phyloP scores from a whole-genome alignment of 2,329 filamentous ascomycete genomes.

The Aspergillus sp. region DNA sequence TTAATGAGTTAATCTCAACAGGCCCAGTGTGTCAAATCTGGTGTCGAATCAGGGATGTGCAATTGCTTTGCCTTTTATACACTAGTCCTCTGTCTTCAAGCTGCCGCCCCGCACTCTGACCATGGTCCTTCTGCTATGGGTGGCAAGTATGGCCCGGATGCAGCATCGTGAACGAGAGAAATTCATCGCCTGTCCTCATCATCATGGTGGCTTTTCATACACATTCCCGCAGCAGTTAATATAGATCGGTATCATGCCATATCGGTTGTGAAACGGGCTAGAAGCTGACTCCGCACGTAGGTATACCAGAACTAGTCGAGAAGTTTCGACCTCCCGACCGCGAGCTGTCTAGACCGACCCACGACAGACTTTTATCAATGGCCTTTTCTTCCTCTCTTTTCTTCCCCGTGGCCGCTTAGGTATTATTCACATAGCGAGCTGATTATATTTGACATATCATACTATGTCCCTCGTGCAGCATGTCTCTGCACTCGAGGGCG shows the following conservation, averaged over 20 bases:
- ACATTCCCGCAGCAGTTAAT: background rate
- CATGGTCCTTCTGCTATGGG: no score
- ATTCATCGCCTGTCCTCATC: background rate
- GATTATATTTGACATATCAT: background rate
- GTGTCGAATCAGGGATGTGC: no score
- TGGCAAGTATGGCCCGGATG: no score
- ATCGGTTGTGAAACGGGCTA: background rate
- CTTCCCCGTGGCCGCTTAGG: background rate
- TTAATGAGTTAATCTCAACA: background rate
- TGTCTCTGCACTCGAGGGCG: constrained; percentile 51
- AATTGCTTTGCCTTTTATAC: no score
- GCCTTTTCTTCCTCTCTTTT: background rate
- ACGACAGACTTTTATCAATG: background rate
- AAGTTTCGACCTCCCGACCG: background rate
- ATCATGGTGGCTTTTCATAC: background rate
- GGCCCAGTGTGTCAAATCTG: no score
- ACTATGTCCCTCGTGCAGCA: constrained; percentile 54
- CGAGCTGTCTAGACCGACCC: background rate
- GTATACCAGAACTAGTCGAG: no score
- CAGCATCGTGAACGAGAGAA: background rate
- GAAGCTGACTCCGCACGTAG: background rate
- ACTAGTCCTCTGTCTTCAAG: no score
- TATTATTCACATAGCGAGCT: background rate
- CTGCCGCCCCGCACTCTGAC: no score
- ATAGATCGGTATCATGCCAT: background rate